phyloP scores from a whole-genome alignment of 2,329 filamentous ascomycete species.

The Penicillium sp. region DNA sequence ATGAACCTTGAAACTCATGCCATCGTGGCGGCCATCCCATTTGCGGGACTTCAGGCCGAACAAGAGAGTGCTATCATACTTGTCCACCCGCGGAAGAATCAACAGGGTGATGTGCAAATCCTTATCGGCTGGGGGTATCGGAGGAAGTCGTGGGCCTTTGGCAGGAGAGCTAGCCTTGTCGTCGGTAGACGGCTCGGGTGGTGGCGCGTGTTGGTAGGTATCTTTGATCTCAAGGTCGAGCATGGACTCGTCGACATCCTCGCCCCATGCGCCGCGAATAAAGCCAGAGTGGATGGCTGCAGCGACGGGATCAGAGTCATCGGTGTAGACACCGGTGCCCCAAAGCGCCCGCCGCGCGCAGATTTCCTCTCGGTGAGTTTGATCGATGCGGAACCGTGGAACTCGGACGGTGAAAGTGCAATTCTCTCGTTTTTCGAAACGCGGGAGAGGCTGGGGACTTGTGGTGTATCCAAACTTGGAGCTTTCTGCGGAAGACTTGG shows the following conservation, averaged over 20 bases:
- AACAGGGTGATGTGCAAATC: constrained; percentile 86
- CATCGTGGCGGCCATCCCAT: constrained; percentile 75
- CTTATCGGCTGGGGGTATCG: constrained; percentile 58
- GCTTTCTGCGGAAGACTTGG: constrained; percentile 41
- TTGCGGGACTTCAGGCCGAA: constrained; percentile 79
- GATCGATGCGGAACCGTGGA: constrained; percentile 69
- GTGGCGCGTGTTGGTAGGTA: constrained; percentile 44
- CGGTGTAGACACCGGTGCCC: constrained; percentile 92
- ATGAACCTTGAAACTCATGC: constrained; percentile 81
- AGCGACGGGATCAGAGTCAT: constrained; percentile 89
- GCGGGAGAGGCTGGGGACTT: constrained; percentile 68
- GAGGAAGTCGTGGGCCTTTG: constrained; percentile 36
- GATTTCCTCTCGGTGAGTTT: constrained; percentile 72
- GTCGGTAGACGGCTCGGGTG: constrained; percentile 28
- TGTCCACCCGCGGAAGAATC: constrained; percentile 72
- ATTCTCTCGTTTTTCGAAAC: constrained; percentile 74
- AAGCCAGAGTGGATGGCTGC: constrained; percentile 92
- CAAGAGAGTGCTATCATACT: constrained; percentile 69
- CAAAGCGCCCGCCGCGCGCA: constrained; percentile 76
- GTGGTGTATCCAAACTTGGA: constrained; percentile 57
- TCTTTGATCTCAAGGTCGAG: constrained; percentile 56
- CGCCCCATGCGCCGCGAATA: constrained; percentile 82
- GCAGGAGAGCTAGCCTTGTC: constrained; percentile 10
- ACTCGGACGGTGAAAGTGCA: constrained; percentile 88
- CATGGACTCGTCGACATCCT: constrained; percentile 68